These are phyloP conservation scores for Corymbia calophylla DNA, from an alignment of 441 rosid genomes.

Conservation along the genomic window DNA sequence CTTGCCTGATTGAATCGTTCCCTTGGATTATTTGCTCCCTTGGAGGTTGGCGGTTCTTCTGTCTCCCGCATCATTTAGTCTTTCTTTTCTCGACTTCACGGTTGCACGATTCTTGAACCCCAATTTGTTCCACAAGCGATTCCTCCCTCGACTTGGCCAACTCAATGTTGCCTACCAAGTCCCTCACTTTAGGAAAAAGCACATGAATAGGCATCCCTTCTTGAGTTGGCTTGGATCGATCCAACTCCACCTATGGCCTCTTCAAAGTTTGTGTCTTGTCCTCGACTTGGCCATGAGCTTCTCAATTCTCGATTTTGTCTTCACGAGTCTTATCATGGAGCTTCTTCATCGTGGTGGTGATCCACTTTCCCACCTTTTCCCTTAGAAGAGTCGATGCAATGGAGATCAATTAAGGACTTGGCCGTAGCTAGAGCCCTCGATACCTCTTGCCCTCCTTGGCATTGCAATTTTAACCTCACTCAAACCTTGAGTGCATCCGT, in stretches of 20 bases:
- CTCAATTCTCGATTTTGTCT: neutral
- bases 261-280: neutral
- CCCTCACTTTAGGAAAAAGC: neutral
- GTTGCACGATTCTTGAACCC: neutral
- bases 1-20: neutral
- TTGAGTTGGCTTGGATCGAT: neutral
- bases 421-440: neutral
- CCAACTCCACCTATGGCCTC: neutral
- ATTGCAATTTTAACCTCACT: neutral
- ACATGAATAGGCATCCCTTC: neutral
- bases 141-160: neutral
- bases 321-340: neutral
- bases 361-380: neutral
- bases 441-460: neutral
- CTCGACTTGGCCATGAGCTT: neutral
- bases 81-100: neutral
- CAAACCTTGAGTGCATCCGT: neutral
- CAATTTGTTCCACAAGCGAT: neutral
- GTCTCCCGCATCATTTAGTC: neutral
- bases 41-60: neutral
- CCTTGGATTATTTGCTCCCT: neutral
- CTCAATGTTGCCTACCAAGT: neutral
- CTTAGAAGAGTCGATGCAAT: neutral
- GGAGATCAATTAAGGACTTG: neutral
- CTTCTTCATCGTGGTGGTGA: neutral